These are phyloP conservation scores for Botrytis sinoallii DNA, from an alignment of 2,329 filamentous ascomycete species.

Conservation along the genomic window DNA sequence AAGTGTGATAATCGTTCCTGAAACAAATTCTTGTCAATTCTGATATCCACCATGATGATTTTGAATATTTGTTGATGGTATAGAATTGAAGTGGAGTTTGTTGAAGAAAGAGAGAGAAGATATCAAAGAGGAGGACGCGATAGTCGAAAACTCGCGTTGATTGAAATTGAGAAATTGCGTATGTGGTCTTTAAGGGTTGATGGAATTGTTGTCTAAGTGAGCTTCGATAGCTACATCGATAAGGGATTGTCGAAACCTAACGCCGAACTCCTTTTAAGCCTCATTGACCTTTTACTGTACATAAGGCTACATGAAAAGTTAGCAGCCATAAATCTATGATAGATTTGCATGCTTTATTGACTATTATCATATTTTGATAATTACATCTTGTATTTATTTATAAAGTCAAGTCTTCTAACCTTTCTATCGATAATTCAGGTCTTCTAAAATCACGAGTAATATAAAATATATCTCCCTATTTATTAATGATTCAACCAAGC, in stretches of 20 bases:
- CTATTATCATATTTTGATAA: not conserved
- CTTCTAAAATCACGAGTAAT: not conserved
- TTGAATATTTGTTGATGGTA: conserved; percentile 29
- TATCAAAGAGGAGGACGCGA: conserved; percentile 26
- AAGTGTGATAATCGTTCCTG: conserved; percentile 89
- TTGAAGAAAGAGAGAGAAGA: conserved; percentile 13
- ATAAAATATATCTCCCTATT: not conserved
- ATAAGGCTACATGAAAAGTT: not conserved
- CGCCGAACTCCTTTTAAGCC: not conserved
- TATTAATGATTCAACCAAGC: not conserved
- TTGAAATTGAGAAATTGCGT: conserved; percentile 18
- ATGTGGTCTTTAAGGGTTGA: not conserved
- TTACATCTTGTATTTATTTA: not conserved
- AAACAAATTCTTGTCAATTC: conserved; percentile 91
- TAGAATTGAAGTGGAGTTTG: conserved; percentile 24
- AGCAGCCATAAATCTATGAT: not conserved
- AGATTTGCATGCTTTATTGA: not conserved
- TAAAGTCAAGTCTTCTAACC: not conserved
- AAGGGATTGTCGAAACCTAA: not conserved
- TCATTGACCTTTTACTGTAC: not conserved
- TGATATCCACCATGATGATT: conserved; percentile 65
- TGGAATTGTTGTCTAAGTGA: conserved; percentile 4
- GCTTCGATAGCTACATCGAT: not conserved
- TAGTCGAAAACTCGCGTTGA: conserved; percentile 28
- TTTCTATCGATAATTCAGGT: not conserved